A percentile compares a stretch with the other conserved stretches of the same genome.
These are phyloP conservation scores for Orbilia javanica DNA, from an alignment of 2,329 filamentous ascomycete species.

Conservation along the genomic window DNA sequence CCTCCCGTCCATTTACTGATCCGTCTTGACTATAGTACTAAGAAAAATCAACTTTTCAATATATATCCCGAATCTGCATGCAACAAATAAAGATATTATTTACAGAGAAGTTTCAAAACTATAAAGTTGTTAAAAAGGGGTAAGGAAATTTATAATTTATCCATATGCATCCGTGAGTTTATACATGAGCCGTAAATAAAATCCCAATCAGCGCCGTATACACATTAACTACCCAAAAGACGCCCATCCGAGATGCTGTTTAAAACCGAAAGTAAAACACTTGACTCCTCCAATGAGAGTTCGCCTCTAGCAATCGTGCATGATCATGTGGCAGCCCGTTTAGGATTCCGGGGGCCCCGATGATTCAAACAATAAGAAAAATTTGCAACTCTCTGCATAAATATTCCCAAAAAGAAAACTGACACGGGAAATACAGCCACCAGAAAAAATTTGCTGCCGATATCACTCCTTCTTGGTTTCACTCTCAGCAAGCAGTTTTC, in stretches of 20 bases:
- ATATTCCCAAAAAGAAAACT: not conserved
- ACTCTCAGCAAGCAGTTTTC: conserved; percentile 34
- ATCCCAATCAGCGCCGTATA: conserved; percentile 4
- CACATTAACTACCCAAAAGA: conserved; percentile 4
- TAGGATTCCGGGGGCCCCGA: not conserved
- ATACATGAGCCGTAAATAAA: conserved; percentile 10
- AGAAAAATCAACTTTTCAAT: too few relatives aligned
- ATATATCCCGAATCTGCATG: too few relatives aligned
- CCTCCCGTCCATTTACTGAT: too few relatives aligned
- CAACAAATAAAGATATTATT: too few relatives aligned
- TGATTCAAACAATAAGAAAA: conserved; percentile 9
- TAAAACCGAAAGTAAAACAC: conserved; percentile 6
- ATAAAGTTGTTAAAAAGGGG: too few relatives aligned
- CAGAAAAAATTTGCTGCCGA: not conserved
- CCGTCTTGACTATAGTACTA: too few relatives aligned
- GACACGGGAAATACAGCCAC: not conserved
- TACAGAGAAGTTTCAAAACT: too few relatives aligned
- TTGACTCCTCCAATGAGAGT: conserved; percentile 5
- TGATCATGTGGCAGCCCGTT: not conserved
- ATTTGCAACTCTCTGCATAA: not conserved
- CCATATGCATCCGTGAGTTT: not conserved
- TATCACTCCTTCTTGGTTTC: conserved; percentile 21
- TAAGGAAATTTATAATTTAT: not conserved
- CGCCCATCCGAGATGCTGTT: conserved; percentile 7
- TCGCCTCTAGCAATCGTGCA: not conserved